Conservation (phyloP, 116 monocot species). For the Cymodocea nodosa region DNA sequence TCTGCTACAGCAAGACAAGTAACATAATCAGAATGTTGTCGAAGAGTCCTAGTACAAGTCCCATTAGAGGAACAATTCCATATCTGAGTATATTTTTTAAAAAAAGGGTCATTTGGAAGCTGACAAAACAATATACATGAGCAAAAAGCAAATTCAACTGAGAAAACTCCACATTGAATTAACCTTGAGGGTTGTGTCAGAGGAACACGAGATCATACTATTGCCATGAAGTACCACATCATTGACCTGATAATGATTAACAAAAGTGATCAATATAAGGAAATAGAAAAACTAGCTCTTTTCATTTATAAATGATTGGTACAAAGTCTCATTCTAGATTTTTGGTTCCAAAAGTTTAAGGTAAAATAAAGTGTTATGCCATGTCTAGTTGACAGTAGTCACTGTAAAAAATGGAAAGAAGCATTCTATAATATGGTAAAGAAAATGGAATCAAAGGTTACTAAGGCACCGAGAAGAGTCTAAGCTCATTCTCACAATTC, state of each 20-base stretch:
- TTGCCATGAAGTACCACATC: constrained; percentile 82
- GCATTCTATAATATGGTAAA: no score
- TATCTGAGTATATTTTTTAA: constrained; percentile 16
- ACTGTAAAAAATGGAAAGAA: no score
- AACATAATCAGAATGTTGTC: constrained; percentile 97
- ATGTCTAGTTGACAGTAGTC: no score
- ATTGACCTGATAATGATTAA: constrained; percentile 62
- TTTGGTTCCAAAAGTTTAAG: no score
- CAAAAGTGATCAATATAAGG: background rate
- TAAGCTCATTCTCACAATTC: no score
- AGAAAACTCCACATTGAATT: background rate
- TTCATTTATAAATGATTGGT: no score
- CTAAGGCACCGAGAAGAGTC: no score
- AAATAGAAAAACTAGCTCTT: background rate
- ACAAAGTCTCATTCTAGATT: no score
- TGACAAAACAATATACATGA: background rate
- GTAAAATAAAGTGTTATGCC: no score
- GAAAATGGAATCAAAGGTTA: no score
- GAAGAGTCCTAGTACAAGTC: constrained; percentile 79
- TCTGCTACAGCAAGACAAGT: constrained; percentile 75
- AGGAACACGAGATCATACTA: constrained; percentile 89
- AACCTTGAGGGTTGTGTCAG: constrained; percentile 94
- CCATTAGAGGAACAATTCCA: constrained; percentile 84
- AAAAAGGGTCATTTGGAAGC: background rate
- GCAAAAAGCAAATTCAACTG: background rate